Evolutionary conservation across 345 rosid species (phyloP).

Genomic region (Boechera divaricarpa): DNA sequence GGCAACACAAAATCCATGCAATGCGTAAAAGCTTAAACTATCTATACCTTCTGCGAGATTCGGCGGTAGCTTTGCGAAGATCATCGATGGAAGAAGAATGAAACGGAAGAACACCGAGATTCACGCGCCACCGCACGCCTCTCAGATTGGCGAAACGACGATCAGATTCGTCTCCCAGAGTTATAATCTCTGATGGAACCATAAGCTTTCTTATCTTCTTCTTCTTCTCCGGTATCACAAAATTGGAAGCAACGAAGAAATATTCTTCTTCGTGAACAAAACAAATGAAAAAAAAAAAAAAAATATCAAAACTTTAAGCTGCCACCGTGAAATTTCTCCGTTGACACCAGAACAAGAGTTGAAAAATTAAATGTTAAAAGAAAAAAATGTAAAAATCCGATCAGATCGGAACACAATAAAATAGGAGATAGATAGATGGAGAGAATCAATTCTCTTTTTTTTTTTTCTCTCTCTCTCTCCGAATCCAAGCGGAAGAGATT

Average conservation of each 20-base stretch:
- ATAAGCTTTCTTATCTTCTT: conserved; percentile 8
- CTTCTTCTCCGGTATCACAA: conserved; percentile 4
- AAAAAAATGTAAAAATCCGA: conserved; percentile 11
- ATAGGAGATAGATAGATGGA: conserved; percentile 13
- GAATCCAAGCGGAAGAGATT: conserved; percentile 34
- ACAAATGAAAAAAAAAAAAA: neutral
- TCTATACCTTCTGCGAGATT: conserved; percentile 80
- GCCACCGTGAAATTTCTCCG: conserved; percentile 24
- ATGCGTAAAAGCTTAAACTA: neutral
- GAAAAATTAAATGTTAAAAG: neutral
- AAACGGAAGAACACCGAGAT: conserved; percentile 78
- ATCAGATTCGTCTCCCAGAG: conserved; percentile 26
- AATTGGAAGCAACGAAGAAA: neutral
- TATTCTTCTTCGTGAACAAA: neutral
- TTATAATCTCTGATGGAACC: conserved; percentile 36
- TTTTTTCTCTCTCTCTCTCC: conserved; percentile 18
- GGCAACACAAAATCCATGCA: neutral
- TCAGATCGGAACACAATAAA: conserved; percentile 40
- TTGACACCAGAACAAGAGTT: neutral
- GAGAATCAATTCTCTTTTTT: conserved; percentile 1
- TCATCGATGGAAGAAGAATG: conserved; percentile 69
- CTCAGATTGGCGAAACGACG: conserved; percentile 57
- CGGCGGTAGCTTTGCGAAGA: conserved; percentile 84
- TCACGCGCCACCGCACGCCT: conserved; percentile 87
- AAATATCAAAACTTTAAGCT: conserved; percentile 13